Percentiles rank a stretch among this genome's conserved stretches.
phyloP scores from a whole-genome alignment of 805 yeast species.

The Candida mattraensis region DNA sequence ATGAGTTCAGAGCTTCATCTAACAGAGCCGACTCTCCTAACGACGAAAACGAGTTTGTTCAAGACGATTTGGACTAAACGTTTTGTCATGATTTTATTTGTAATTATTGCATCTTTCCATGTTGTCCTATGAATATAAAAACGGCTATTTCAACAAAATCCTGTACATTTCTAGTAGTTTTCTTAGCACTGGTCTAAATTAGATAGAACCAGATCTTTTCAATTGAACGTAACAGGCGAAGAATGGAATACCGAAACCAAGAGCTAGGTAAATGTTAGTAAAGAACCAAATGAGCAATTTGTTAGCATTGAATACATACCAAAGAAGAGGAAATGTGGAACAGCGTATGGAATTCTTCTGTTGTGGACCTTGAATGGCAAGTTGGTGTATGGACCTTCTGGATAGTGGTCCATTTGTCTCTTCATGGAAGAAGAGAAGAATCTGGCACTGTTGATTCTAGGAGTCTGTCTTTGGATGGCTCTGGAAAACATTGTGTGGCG shows the following conservation, averaged over 20 bases:
- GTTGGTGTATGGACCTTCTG: constrained; percentile 86
- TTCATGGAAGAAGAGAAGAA: constrained; percentile 57
- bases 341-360: constrained; percentile 86
- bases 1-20: constrained; percentile 1
- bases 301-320: constrained; percentile 37
- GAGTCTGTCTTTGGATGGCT: constrained; percentile 28
- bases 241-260: constrained; percentile 77
- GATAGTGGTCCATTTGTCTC: constrained; percentile 45
- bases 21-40: background rate
- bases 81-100: constrained; percentile 2
- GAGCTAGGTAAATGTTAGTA: constrained; percentile 27
- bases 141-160: too few species aligned
- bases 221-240: constrained; percentile 76
- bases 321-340: constrained; percentile 80
- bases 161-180: too few species aligned
- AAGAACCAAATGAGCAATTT: background rate
- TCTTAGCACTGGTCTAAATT: constrained; percentile 16
- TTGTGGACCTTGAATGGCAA: constrained; percentile 92
- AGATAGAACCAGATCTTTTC: constrained; percentile 76
- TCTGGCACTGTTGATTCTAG: constrained; percentile 34
- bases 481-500: constrained; percentile 37
- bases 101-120: constrained; percentile 6
- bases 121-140: too few species aligned
- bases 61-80: constrained; percentile 11
- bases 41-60: constrained; percentile 2